phyloP scores from a whole-genome alignment of 164 flowering plant genomes.

The Kalanchoe fedtschenkoi region DNA sequence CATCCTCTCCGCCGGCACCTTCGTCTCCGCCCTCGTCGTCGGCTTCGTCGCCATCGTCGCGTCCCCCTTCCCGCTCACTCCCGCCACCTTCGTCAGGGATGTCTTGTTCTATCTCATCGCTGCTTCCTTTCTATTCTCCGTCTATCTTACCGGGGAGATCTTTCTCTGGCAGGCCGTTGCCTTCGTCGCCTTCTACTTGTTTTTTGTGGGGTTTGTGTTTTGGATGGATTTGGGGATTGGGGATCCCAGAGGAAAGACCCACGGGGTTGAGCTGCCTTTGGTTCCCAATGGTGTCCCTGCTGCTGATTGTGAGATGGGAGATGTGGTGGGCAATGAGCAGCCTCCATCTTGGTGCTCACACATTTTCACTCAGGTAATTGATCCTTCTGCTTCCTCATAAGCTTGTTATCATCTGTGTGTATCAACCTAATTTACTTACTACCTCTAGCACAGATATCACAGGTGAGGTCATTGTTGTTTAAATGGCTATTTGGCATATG shows the following conservation, averaged over 20 bases:
- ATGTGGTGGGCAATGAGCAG: conserved; percentile 11
- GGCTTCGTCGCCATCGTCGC: conserved; percentile 89
- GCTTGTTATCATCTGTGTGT: too few species aligned
- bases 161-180: conserved; percentile 90
- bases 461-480: not conserved
- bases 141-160: conserved; percentile 82
- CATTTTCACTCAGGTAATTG: conserved; percentile 11
- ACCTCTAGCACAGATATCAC: not conserved
- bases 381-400: conserved; percentile 26
- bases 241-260: conserved; percentile 13
- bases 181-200: conserved; percentile 75
- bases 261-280: conserved; percentile 16
- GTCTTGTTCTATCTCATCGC: conserved; percentile 73
- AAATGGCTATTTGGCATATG: not conserved
- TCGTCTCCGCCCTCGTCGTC: conserved; percentile 85
- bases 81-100: conserved; percentile 71
- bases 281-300: conserved; percentile 14
- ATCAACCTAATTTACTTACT: not conserved
- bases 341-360: conserved; percentile 8
- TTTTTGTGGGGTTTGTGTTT: conserved; percentile 89
- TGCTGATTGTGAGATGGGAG: conserved; percentile 25
- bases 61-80: conserved; percentile 61
- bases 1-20: conserved; percentile 74
- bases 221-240: conserved; percentile 80
- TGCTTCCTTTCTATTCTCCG: conserved; percentile 56